Conservation (phyloP, 768 basidiomycete genomes). For the Vishniacozyma victoriae region DNA sequence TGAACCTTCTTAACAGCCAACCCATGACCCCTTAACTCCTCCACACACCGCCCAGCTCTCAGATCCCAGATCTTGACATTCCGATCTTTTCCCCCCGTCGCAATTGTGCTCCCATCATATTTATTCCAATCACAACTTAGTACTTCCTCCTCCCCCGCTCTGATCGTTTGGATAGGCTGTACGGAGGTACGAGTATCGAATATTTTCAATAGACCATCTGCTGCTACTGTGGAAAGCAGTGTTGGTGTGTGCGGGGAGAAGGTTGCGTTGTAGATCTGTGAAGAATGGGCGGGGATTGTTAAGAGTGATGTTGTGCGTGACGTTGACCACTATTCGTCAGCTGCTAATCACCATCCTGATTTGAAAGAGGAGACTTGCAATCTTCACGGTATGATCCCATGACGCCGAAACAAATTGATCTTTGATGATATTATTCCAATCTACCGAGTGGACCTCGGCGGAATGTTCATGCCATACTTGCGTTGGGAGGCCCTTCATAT, state of each 20-base stretch:
- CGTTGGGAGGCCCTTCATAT: slow-evolving; percentile 82
- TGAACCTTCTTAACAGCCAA: slow-evolving; percentile 31
- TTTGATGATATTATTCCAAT: slow-evolving; percentile 89
- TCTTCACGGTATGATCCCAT: slow-evolving; percentile 86
- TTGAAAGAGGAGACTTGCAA: slow-evolving; percentile 55
- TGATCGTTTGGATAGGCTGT: not conserved
- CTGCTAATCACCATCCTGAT: not conserved
- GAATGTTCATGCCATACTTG: slow-evolving; percentile 91
- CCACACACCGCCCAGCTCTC: slow-evolving; percentile 1
- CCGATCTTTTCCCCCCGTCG: slow-evolving; percentile 22
- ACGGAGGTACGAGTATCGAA: slow-evolving; percentile 24
- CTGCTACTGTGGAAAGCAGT: slow-evolving; percentile 72
- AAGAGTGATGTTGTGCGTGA: slow-evolving; percentile 69
- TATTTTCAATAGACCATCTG: slow-evolving; percentile 59
- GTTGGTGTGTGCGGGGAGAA: slow-evolving; percentile 90
- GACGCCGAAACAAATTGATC: slow-evolving; percentile 26
- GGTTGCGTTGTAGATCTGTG: slow-evolving; percentile 81
- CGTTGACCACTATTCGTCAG: slow-evolving; percentile 67
- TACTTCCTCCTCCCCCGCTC: slow-evolving; percentile 12
- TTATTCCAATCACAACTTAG: slow-evolving; percentile 43
- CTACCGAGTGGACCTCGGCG: slow-evolving; percentile 83
- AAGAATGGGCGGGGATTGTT: slow-evolving; percentile 74
- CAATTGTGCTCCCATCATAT: slow-evolving; percentile 24
- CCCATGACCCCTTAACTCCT: slow-evolving; percentile 16
- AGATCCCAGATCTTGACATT: slow-evolving; percentile 23